A percentile compares a stretch with the other conserved stretches of the same genome.
Conservation (phyloP, 2,329 filamentous ascomycete genomes). For the Exophiala oligosperma region DNA sequence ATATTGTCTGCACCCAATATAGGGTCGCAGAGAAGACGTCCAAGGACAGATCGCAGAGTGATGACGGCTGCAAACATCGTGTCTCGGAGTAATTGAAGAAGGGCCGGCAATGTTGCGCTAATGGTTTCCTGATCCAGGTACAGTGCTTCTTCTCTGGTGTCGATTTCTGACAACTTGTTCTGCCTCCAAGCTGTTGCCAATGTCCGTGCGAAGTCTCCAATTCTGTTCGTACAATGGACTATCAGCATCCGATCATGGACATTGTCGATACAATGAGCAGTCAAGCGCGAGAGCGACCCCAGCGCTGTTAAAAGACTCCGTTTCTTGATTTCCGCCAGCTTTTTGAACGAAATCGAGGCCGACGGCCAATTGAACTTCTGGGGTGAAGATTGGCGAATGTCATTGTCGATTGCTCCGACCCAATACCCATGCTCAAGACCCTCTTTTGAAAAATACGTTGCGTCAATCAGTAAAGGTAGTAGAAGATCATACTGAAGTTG, state of each 20-base stretch:
- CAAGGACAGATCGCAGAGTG: constrained; percentile 71
- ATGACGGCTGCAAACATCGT: constrained; percentile 75
- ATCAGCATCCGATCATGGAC: constrained; percentile 47
- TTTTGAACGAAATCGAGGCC: constrained; percentile 57
- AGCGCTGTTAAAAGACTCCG: constrained; percentile 61
- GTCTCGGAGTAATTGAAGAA: constrained; percentile 76
- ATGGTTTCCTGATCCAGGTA: constrained; percentile 66
- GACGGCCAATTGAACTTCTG: constrained; percentile 66
- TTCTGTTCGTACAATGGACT: constrained; percentile 54
- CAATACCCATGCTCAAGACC: constrained; percentile 78
- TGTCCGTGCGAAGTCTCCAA: constrained; percentile 66
- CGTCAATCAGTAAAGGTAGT: constrained; percentile 67
- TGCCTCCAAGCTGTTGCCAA: constrained; percentile 72
- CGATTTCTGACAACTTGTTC: constrained; percentile 71
- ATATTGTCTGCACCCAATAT: constrained; percentile 55
- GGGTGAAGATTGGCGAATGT: constrained; percentile 56
- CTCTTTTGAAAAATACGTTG: constrained; percentile 67
- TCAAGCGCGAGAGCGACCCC: constrained; percentile 63
- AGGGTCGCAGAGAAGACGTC: constrained; percentile 61
- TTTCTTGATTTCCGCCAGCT: constrained; percentile 56
- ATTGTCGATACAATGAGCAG: constrained; percentile 62
- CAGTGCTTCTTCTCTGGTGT: constrained; percentile 64
- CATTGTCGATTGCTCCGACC: constrained; percentile 66
- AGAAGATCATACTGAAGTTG: constrained; percentile 68
- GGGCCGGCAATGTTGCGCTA: constrained; percentile 64